Evolutionary conservation across 306 rosid genomes (phyloP), one percentile per base, ranked within the genome.

Genomic region (Cucurbita moschata): DNA sequence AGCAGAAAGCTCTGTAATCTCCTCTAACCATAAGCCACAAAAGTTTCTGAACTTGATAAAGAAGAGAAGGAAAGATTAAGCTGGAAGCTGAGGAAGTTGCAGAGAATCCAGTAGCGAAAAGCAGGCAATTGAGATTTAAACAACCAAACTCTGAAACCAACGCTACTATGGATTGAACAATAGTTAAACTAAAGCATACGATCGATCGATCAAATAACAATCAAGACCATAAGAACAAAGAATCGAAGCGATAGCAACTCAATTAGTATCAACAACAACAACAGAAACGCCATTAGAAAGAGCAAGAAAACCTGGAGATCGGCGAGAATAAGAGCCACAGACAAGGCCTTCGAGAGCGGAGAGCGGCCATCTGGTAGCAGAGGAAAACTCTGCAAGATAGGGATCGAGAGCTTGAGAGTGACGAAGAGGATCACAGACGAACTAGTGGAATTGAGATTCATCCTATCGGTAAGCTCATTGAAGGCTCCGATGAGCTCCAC

Each of bases 401-500:
- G 96, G 8, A 93, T 85, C 0, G 98, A 93, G 19, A 93, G 85
- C 79, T 93, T 90, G 58, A 90, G 87, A 13, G 96, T 82, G 76
- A 85, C 86, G 88, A 93, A 93, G 5, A 93, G 86, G 37, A 93
- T 78, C 16, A 79, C 80, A 12, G 93, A 88, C 9, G 93, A 85
- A 57, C 90, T 85, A 5, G 83, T 78, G 0, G 97, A 87, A 59
- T 80, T 21, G 21, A 75, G 82, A 39, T 83, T 83, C 90, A 86
- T 90, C 77, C 90, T 88, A 72, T 89, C 92, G 2, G 97, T 82
- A 4, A 93, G 81, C 37, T 83, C 81, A 64, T 90, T 93, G 87
- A 93, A 93, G 2, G 96, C 94, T 51, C 98, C 98, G 8, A 93
- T 89, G 11, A 90, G 87, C 81, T 93, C 94, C 78, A 90, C 90